Conservation (phyloP, 768 basidiomycete species). For the Coprinopsis marcescibilis region DNA sequence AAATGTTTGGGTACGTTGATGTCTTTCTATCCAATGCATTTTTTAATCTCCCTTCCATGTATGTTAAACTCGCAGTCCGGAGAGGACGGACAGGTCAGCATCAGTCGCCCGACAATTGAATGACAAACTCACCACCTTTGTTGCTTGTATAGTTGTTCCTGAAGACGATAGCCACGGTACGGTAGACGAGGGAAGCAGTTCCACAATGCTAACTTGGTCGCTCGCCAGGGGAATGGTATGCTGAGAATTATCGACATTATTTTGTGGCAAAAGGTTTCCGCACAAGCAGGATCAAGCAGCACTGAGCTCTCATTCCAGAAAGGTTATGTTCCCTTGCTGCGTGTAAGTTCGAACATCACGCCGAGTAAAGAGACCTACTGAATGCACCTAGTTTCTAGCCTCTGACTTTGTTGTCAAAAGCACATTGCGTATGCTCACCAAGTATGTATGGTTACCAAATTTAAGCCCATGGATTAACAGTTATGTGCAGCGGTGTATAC, state of each 20-base stretch:
- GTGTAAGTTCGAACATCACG: conserved; percentile 37
- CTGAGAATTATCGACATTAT: conserved; percentile 46
- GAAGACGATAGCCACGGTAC: conserved; percentile 31
- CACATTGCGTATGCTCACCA: conserved; percentile 42
- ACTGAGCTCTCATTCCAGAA: conserved; percentile 51
- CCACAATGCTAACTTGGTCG: background rate
- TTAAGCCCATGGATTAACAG: conserved; percentile 4
- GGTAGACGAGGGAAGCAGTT: conserved; percentile 7
- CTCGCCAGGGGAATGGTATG: conserved; percentile 44
- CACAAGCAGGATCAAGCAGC: conserved; percentile 26
- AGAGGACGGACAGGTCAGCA: too few species aligned
- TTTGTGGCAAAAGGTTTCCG: conserved; percentile 36
- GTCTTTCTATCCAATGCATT: conserved; percentile 23
- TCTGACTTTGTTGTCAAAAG: conserved; percentile 57
- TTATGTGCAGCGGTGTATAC: conserved; percentile 35
- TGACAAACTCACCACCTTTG: too few species aligned
- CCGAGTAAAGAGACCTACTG: too few species aligned
- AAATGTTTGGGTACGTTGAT: conserved; percentile 36
- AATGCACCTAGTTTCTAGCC: conserved; percentile 54
- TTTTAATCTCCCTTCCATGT: conserved; percentile 4
- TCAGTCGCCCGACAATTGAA: too few species aligned
- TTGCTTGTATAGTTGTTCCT: conserved; percentile 36
- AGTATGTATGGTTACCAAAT: conserved; percentile 29
- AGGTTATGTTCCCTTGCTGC: conserved; percentile 48
- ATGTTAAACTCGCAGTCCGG: background rate